Conservation (phyloP, 116 monocot species). For the Zostera marina region DNA sequence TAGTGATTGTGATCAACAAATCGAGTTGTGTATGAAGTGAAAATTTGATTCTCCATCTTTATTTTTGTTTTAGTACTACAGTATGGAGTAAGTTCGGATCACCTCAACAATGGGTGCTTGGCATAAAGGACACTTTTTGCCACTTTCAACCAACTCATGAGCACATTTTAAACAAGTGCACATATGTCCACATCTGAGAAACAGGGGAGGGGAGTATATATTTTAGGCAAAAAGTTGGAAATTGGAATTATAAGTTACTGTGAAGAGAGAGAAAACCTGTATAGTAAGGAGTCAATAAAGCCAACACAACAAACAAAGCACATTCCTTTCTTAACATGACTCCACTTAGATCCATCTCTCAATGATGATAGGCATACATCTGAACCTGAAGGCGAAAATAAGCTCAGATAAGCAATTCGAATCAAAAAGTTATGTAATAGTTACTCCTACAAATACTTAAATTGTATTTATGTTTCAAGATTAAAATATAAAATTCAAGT, state of each 20-base stretch:
- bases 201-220: not conserved
- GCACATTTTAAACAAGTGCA: constrained; percentile 87
- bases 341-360: constrained; percentile 63
- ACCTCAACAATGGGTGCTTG: constrained; percentile 94
- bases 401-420: not conserved
- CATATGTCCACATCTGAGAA: constrained; percentile 90
- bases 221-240: not conserved
- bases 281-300: constrained; percentile 84
- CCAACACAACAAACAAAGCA: constrained; percentile 75
- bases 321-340: constrained; percentile 67
- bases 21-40: not conserved
- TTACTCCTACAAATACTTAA: too few species aligned
- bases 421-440: too few species aligned
- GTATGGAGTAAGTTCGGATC: constrained; percentile 72
- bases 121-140: constrained; percentile 85
- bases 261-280: constrained; percentile 31
- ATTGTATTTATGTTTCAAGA: too few species aligned
- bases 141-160: constrained; percentile 47
- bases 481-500: too few species aligned
- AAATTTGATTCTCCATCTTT: constrained; percentile 1
- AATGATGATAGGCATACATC: constrained; percentile 24
- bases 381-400: constrained; percentile 9
- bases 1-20: too few species aligned
- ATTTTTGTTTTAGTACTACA: constrained; percentile 24
- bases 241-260: not conserved